Percentiles rank a stretch among this genome's conserved stretches.
Evolutionary conservation across 2,329 filamentous ascomycete species (phyloP).

Genomic region (Colletotrichum cordylinicola): DNA sequence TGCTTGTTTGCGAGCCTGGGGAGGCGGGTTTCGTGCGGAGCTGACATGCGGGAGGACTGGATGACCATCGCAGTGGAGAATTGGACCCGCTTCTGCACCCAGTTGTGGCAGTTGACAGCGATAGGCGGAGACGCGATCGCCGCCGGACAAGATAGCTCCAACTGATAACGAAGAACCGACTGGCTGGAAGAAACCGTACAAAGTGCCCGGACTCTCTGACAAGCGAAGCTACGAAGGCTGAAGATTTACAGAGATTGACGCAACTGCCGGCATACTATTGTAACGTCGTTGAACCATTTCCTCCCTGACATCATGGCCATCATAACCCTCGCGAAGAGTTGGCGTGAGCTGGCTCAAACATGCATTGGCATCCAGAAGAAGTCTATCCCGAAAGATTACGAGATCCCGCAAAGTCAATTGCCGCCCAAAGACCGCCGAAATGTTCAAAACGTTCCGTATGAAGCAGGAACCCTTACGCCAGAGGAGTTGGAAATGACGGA

Average conservation of each 20-base stretch:
- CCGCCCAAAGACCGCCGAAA: conserved; percentile 59
- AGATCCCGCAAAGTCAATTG: conserved; percentile 56
- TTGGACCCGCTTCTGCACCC: background rate
- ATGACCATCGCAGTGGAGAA: background rate
- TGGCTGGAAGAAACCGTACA: background rate
- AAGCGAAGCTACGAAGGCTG: background rate
- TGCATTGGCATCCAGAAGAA: conserved; percentile 21
- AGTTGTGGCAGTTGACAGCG: background rate
- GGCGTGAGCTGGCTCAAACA: background rate
- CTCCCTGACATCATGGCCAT: background rate
- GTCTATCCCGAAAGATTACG: conserved; percentile 64
- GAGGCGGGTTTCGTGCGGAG: background rate
- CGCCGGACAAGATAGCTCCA: background rate
- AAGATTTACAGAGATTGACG: background rate
- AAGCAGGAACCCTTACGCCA: conserved; percentile 63
- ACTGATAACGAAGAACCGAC: background rate
- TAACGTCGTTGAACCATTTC: background rate
- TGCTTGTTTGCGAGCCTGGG: background rate
- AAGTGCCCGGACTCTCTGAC: background rate
- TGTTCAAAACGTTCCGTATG: conserved; percentile 59
- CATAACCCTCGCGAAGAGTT: background rate
- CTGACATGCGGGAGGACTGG: background rate
- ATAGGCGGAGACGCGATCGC: background rate
- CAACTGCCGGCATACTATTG: background rate
- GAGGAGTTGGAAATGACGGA: conserved; percentile 45